Conservation (phyloP, 2,329 filamentous ascomycete species). For the Trichoderma harzianum region DNA sequence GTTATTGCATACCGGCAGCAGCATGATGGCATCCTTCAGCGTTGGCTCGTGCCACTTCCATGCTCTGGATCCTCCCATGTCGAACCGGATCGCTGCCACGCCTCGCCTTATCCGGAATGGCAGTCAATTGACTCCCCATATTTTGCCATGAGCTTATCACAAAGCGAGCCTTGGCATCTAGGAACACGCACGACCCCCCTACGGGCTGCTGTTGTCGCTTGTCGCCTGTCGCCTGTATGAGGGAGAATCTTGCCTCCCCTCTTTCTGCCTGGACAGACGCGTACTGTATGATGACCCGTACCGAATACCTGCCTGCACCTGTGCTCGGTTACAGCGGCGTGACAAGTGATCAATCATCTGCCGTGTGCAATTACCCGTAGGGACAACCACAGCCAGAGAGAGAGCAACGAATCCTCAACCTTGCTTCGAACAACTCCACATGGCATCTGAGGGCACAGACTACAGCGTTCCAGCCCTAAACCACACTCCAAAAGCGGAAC, state of each 20-base stretch:
- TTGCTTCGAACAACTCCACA: background rate
- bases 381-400: background rate
- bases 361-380: background rate
- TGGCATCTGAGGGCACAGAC: background rate
- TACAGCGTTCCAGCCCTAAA: constrained; percentile 8
- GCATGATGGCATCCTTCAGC: background rate
- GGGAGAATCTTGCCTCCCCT: too few species aligned
- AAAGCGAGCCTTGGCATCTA: constrained; percentile 17
- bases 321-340: background rate
- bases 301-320: background rate
- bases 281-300: background rate
- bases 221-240: too few species aligned
- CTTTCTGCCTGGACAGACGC: background rate
- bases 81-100: constrained; percentile 17
- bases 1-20: background rate
- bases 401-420: background rate
- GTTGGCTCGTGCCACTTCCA: background rate
- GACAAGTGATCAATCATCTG: background rate
- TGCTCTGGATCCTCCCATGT: constrained; percentile 4
- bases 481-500: background rate
- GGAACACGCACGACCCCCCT: constrained; percentile 12
- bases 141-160: constrained; percentile 16
- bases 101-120: background rate
- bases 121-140: background rate
- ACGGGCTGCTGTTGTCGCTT: background rate